These are phyloP conservation scores for Diplodia intermedia DNA, from an alignment of 2,329 filamentous ascomycete species.

Conservation along the genomic window DNA sequence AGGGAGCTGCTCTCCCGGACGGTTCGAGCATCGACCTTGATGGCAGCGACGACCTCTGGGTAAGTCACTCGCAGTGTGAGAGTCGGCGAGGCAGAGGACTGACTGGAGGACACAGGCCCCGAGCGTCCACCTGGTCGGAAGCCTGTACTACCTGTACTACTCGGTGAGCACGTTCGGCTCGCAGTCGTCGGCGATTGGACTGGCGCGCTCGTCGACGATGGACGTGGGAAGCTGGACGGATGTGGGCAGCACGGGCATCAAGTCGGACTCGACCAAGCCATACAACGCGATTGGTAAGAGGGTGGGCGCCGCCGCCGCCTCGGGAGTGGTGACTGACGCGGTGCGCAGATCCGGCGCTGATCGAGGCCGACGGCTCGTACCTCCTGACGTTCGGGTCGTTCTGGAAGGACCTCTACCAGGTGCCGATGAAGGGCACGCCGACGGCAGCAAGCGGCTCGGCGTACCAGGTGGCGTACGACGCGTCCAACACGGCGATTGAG, in stretches of 20 bases:
- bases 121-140: conserved; percentile 64
- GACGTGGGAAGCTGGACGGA: conserved; percentile 66
- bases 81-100: conserved; percentile 7
- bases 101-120: conserved; percentile 59
- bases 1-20: conserved; percentile 55
- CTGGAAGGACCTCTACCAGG: conserved; percentile 70
- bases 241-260: conserved; percentile 61
- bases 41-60: conserved; percentile 60
- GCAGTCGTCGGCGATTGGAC: conserved; percentile 67
- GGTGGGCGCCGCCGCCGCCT: neutral
- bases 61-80: conserved; percentile 36
- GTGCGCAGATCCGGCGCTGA: conserved; percentile 53
- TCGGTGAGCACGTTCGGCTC: conserved; percentile 68
- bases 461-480: conserved; percentile 62
- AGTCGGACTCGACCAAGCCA: conserved; percentile 46
- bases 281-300: conserved; percentile 56
- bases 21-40: conserved; percentile 55
- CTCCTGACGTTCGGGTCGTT: conserved; percentile 71
- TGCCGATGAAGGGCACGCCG: conserved; percentile 54
- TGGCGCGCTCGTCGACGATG: conserved; percentile 58
- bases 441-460: conserved; percentile 43
- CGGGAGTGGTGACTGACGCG: neutral
- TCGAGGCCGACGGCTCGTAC: conserved; percentile 53
- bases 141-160: conserved; percentile 70
- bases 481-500: conserved; percentile 62